Evolutionary conservation across 768 basidiomycete genomes (phyloP).

Genomic region (Cyathus striatus): DNA sequence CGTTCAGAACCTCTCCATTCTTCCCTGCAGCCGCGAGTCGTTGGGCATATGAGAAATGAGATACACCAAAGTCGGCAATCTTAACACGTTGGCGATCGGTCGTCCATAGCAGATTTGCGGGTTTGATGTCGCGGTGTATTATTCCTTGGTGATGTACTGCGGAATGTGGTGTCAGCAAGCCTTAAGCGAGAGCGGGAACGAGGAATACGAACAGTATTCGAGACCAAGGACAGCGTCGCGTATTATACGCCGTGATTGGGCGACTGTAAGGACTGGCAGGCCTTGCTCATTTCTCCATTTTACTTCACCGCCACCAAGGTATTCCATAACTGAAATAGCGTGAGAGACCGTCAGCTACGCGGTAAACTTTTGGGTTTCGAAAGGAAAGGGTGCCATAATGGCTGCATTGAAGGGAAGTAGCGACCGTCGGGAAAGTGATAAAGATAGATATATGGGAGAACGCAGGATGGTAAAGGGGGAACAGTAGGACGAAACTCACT

Average conservation of each 20-base stretch:
- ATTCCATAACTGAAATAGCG: constrained; percentile 78
- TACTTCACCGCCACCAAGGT: constrained; percentile 91
- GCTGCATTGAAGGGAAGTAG: too few species aligned
- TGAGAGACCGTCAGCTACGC: constrained; percentile 6
- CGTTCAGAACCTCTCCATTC: constrained; percentile 27
- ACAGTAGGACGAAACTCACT: constrained; percentile 48
- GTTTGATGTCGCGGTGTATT: constrained; percentile 99
- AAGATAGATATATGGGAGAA: not conserved
- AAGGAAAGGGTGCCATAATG: not conserved
- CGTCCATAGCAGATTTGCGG: constrained; percentile 92
- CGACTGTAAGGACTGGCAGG: constrained; percentile 74
- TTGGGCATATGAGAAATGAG: constrained; percentile 91
- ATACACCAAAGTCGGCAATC: constrained; percentile 97
- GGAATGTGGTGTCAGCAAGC: constrained; percentile 8
- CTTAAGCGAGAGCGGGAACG: constrained; percentile 5
- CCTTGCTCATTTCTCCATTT: constrained; percentile 71
- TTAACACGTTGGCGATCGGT: constrained; percentile 85
- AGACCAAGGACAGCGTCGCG: constrained; percentile 92
- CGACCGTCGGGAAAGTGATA: too few species aligned
- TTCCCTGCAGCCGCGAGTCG: constrained; percentile 62
- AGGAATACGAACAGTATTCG: constrained; percentile 75
- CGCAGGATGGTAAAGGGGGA: not conserved
- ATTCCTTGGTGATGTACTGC: constrained; percentile 98
- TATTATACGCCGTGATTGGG: constrained; percentile 82
- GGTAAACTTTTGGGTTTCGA: constrained; percentile 3